Conservation (phyloP, 2,329 filamentous ascomycete genomes). For the Sporothrix phasma region DNA sequence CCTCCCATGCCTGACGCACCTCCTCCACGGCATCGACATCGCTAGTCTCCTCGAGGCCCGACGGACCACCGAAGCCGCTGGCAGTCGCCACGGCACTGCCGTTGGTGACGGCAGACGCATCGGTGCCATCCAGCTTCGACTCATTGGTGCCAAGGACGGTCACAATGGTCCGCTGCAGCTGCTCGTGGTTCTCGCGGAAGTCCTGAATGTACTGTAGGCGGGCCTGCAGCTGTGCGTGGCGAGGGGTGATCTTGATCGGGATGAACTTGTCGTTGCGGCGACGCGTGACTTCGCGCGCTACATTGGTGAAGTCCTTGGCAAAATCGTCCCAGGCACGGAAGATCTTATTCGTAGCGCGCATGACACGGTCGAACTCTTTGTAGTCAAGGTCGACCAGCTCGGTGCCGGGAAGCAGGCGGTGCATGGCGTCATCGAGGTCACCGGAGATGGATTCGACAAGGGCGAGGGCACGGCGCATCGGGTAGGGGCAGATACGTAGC, state of each 20-base stretch:
- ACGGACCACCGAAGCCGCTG: conserved; percentile 32
- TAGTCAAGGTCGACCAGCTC: conserved; percentile 89
- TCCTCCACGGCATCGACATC: conserved; percentile 96
- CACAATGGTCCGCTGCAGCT: conserved; percentile 89
- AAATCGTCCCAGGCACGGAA: conserved; percentile 93
- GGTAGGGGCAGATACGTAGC: conserved; percentile 90
- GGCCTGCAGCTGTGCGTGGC: conserved; percentile 81
- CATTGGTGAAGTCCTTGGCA: conserved; percentile 94
- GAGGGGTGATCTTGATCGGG: conserved; percentile 87
- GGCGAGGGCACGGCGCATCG: conserved; percentile 78
- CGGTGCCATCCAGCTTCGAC: conserved; percentile 42
- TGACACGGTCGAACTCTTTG: conserved; percentile 75
- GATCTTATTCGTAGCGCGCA: conserved; percentile 73
- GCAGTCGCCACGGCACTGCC: not conserved
- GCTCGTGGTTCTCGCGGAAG: conserved; percentile 95
- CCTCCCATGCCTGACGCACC: conserved; percentile 87
- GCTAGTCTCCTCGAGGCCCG: conserved; percentile 75
- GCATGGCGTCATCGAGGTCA: conserved; percentile 79
- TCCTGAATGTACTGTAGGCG: conserved; percentile 87
- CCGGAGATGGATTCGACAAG: conserved; percentile 96
- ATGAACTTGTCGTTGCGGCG: conserved; percentile 97
- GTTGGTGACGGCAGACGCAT: conserved; percentile 36
- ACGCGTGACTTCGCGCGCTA: conserved; percentile 87
- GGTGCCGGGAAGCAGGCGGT: conserved; percentile 73
- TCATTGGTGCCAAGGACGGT: conserved; percentile 82